A percentile compares a stretch with the other conserved stretches of the same genome.
These are phyloP conservation scores for Ganoderma multipileum DNA, from an alignment of 1,284 basidiomycete species.

Conservation along the genomic window DNA sequence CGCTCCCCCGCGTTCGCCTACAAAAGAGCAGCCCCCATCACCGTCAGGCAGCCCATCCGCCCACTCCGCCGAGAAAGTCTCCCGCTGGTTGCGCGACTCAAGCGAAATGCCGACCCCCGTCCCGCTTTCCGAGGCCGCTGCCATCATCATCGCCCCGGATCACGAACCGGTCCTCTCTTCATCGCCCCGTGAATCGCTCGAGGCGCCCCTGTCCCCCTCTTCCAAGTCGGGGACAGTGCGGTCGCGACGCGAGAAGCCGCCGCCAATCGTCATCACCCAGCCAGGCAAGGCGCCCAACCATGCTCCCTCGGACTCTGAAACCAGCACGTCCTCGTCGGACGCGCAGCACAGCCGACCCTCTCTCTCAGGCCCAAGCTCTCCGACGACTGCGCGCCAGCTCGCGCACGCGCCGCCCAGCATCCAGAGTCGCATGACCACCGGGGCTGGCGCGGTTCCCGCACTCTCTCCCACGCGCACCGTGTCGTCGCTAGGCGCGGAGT, in stretches of 20 bases:
- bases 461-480: slow-evolving; percentile 39
- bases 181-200: slow-evolving; percentile 4
- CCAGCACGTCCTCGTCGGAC: slow-evolving; percentile 17
- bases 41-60: slow-evolving; percentile 26
- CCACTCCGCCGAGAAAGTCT: slow-evolving; percentile 27
- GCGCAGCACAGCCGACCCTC: slow-evolving; percentile 3
- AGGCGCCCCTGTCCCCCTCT: slow-evolving; percentile 5
- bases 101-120: slow-evolving; percentile 20
- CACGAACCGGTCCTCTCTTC: not conserved
- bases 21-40: slow-evolving; percentile 8
- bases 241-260: slow-evolving; percentile 30
- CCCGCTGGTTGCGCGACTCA: slow-evolving; percentile 29
- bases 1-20: not conserved
- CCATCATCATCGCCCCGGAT: not conserved
- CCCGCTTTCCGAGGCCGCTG: slow-evolving; percentile 7
- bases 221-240: slow-evolving; percentile 18
- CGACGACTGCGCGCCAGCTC: slow-evolving; percentile 7
- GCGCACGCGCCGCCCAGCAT: slow-evolving; percentile 12
- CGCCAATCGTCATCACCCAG: slow-evolving; percentile 30
- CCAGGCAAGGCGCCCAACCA: slow-evolving; percentile 17
- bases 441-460: slow-evolving; percentile 34
- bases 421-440: slow-evolving; percentile 17
- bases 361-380: not conserved
- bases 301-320: slow-evolving; percentile 17
- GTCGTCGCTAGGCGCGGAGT: slow-evolving; percentile 32